A percentile compares a stretch with the other conserved stretches of the same genome.
These are phyloP conservation scores for Solanum gandarillasii DNA, from an alignment of 257 asterid genomes.

Conservation along the genomic window DNA sequence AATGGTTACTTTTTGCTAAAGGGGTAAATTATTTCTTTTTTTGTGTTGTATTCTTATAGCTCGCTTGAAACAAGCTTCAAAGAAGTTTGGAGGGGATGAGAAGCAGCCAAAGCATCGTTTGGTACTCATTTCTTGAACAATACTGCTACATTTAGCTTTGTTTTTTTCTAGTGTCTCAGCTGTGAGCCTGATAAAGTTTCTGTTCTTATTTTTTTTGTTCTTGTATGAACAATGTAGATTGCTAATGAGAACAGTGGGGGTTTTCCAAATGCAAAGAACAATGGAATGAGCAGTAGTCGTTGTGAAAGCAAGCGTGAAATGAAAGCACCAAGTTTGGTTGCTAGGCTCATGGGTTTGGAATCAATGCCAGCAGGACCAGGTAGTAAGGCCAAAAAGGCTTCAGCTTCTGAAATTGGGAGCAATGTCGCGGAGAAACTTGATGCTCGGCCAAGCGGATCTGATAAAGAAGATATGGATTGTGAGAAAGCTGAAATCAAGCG, in stretches of 20 bases:
- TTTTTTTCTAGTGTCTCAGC: not conserved
- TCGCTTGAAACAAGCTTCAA: conserved; percentile 58
- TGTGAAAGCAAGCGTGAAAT: conserved; percentile 32
- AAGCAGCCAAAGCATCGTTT: conserved; percentile 76
- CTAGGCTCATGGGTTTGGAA: conserved; percentile 95
- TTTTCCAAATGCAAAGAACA: conserved; percentile 44
- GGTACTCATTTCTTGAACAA: conserved; percentile 29
- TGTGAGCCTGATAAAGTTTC: not conserved
- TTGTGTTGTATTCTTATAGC: conserved; percentile 35
- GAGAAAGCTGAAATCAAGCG: conserved; percentile 41
- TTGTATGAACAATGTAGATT: conserved; percentile 43
- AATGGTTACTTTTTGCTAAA: not conserved
- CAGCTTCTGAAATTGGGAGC: conserved; percentile 14
- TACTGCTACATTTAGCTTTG: not conserved
- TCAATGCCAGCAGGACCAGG: conserved; percentile 55
- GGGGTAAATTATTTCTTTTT: not conserved
- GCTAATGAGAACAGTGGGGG: conserved; percentile 94
- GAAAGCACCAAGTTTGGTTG: conserved; percentile 75
- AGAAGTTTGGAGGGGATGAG: conserved; percentile 71
- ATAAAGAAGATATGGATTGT: conserved; percentile 20
- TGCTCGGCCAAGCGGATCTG: not conserved
- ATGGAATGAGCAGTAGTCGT: conserved; percentile 19
- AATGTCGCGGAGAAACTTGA: conserved; percentile 11
- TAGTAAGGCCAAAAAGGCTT: conserved; percentile 34
- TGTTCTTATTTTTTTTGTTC: not conserved